Percentiles rank a stretch among this genome's conserved stretches.
These are phyloP conservation scores for Stemphylium lycopersici DNA, from an alignment of 2,329 filamentous ascomycete genomes.

Conservation along the genomic window DNA sequence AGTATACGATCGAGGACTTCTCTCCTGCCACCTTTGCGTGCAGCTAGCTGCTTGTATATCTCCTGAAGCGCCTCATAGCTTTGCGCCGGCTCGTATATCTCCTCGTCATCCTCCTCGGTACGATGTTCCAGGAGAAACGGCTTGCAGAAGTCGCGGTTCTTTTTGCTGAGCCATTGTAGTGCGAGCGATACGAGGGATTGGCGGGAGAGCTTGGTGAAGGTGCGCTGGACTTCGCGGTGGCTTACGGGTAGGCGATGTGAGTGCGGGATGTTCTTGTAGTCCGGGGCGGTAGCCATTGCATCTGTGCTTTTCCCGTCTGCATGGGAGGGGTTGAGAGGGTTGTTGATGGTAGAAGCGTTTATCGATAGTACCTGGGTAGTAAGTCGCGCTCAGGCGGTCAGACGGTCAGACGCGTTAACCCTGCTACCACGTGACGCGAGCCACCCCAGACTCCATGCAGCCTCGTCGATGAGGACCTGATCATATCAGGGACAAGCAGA, in stretches of 20 bases:
- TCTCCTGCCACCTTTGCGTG: slow-evolving; percentile 58
- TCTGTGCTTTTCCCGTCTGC: slow-evolving; percentile 37
- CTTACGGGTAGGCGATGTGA: slow-evolving; percentile 70
- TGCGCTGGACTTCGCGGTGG: slow-evolving; percentile 69
- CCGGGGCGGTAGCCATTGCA: slow-evolving; percentile 67
- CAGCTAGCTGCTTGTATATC: slow-evolving; percentile 47
- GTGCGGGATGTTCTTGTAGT: slow-evolving; percentile 73
- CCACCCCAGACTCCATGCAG: neutral
- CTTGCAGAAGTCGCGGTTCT: slow-evolving; percentile 64
- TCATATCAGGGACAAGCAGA: too few relatives aligned
- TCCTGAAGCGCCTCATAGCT: slow-evolving; percentile 71
- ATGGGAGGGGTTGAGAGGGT: slow-evolving; percentile 25
- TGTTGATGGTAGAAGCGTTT: slow-evolving; percentile 26
- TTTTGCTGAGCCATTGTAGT: slow-evolving; percentile 76
- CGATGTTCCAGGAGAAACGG: slow-evolving; percentile 60
- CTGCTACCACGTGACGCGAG: slow-evolving; percentile 19
- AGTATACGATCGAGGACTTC: slow-evolving; percentile 63
- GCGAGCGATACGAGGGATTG: slow-evolving; percentile 73
- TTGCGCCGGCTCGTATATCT: slow-evolving; percentile 71
- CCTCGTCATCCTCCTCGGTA: slow-evolving; percentile 57
- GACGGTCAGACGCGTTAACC: slow-evolving; percentile 12
- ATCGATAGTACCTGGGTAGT: slow-evolving; percentile 24
- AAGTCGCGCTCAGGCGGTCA: slow-evolving; percentile 17
- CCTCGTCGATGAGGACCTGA: neutral
- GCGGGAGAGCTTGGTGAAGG: slow-evolving; percentile 73